These are phyloP conservation scores for Magnusiomyces fungicola DNA, from an alignment of 1,139 yeast genomes.

Conservation along the genomic window DNA sequence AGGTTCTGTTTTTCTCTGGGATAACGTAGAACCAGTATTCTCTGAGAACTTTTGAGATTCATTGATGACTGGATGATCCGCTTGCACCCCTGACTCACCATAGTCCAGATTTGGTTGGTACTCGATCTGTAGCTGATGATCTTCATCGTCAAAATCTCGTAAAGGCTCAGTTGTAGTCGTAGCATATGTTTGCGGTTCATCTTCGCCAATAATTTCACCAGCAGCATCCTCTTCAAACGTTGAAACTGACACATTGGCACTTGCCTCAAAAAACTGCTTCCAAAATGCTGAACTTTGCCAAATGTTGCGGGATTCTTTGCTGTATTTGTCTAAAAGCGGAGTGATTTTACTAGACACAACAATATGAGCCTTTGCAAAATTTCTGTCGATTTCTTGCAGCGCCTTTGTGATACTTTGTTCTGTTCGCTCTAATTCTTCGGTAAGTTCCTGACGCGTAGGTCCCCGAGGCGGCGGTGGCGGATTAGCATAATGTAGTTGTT, in stretches of 20 bases:
- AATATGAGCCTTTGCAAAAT: conserved; percentile 56
- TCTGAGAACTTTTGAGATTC: no score
- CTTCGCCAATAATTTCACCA: conserved; percentile 14
- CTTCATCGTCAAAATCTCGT: conserved; percentile 12
- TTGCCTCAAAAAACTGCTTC: conserved; percentile 68
- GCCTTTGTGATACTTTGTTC: conserved; percentile 79
- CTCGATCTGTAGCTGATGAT: conserved; percentile 8
- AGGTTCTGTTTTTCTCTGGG: background rate
- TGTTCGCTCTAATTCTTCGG: conserved; percentile 55
- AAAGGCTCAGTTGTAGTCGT: conserved; percentile 5
- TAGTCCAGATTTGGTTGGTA: background rate
- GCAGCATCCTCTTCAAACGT: conserved; percentile 46
- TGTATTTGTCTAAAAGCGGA: conserved; percentile 55
- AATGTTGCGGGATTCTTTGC: conserved; percentile 46
- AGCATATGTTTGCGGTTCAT: background rate
- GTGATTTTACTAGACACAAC: conserved; percentile 54
- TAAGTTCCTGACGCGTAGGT: background rate
- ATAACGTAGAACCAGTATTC: no score
- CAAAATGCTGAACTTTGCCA: conserved; percentile 61
- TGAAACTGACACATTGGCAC: conserved; percentile 60
- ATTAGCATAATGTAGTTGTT: no score
- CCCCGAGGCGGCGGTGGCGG: no score
- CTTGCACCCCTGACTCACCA: no score
- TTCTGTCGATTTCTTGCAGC: conserved; percentile 71
- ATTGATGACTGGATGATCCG: no score